Evolutionary conservation across 192 early-diverging fungal genomes (phyloP).

Genomic region (Backusella australiensis): DNA sequence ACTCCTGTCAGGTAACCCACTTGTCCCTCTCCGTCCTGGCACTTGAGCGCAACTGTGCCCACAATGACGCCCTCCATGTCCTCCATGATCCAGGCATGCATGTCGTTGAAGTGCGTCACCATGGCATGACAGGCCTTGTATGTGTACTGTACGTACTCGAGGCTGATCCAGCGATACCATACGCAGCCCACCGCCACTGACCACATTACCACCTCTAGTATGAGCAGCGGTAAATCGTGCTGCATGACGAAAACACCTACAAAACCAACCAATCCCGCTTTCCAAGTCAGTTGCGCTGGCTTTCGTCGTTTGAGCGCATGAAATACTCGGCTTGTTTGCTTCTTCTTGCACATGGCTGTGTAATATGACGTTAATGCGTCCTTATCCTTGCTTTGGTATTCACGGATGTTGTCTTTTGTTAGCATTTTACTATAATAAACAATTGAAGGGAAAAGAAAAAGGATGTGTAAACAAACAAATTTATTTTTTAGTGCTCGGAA

Average conservation of each 20-base stretch:
- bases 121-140: neutral
- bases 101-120: neutral
- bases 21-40: conserved; percentile 14
- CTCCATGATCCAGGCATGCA: conserved; percentile 15
- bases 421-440: neutral
- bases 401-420: conserved; percentile 6
- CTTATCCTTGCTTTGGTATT: conserved; percentile 3
- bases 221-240: neutral
- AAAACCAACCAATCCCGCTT: conserved; percentile 7
- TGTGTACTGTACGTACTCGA: neutral
- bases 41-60: conserved; percentile 5
- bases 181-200: neutral
- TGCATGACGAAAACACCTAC: neutral
- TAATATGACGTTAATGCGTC: neutral
- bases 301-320: neutral
- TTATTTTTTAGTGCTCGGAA: neutral
- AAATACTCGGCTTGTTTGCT: neutral
- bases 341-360: neutral
- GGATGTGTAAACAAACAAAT: neutral
- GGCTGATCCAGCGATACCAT: conserved; percentile 14
- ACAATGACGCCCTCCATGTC: neutral
- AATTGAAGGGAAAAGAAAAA: neutral
- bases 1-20: conserved; percentile 10
- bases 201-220: conserved; percentile 1
- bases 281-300: neutral